These are phyloP conservation scores for Tylopilus sp. DNA, from an alignment of 768 basidiomycete species.

Conservation along the genomic window DNA sequence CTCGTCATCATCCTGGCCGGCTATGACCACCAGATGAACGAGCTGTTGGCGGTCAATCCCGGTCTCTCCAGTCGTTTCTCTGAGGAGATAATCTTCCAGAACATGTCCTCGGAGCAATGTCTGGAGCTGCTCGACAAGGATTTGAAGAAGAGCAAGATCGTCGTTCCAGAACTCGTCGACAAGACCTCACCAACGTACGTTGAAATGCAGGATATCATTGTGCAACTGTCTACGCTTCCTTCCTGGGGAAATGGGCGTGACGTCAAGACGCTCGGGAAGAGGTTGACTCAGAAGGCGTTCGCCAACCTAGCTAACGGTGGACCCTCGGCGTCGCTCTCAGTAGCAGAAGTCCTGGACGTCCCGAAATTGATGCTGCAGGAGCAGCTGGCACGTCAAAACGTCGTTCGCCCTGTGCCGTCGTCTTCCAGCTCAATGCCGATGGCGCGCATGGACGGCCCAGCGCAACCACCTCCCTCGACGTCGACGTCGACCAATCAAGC, in stretches of 20 bases:
- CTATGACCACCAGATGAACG: slow-evolving; percentile 67
- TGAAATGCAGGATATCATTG: slow-evolving; percentile 39
- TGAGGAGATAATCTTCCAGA: slow-evolving; percentile 53
- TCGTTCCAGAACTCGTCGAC: slow-evolving; percentile 33
- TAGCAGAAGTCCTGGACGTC: slow-evolving; percentile 31
- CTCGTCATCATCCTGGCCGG: slow-evolving; percentile 69
- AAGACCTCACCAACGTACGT: not conserved
- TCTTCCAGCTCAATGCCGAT: slow-evolving; percentile 12
- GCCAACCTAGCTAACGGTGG: slow-evolving; percentile 19
- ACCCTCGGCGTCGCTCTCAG: slow-evolving; percentile 22
- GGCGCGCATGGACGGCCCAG: slow-evolving; percentile 19
- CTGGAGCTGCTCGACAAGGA: slow-evolving; percentile 48
- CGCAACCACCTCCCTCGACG: slow-evolving; percentile 19
- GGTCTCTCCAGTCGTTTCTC: slow-evolving; percentile 72
- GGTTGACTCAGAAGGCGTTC: slow-evolving; percentile 43
- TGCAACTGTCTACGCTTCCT: slow-evolving; percentile 41
- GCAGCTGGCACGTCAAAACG: slow-evolving; percentile 17
- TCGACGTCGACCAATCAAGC: slow-evolving; percentile 16
- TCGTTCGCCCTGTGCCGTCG: not conserved
- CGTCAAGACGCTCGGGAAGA: slow-evolving; percentile 50
- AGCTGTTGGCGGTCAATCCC: slow-evolving; percentile 54
- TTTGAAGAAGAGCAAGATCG: slow-evolving; percentile 42
- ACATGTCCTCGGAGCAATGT: slow-evolving; percentile 52
- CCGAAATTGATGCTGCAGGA: slow-evolving; percentile 20
- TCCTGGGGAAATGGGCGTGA: slow-evolving; percentile 74